These are phyloP conservation scores for Trichoderma afroharzianum DNA, from an alignment of 2,329 filamentous ascomycete species.

Conservation along the genomic window DNA sequence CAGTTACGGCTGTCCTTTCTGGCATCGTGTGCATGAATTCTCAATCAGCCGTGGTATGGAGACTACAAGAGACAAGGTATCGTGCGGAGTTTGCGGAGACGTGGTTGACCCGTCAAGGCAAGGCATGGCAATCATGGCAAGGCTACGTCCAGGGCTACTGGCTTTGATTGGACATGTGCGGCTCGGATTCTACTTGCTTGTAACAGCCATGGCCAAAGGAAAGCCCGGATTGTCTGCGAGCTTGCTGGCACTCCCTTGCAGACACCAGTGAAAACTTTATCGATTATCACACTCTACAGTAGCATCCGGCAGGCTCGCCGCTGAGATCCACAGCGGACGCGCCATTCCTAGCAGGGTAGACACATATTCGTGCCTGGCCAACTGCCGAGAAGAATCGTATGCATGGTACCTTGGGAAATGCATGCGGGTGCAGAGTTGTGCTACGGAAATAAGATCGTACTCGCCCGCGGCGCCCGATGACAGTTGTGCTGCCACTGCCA, in stretches of 20 bases:
- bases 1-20: background rate
- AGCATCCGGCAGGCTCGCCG: constrained; percentile 30
- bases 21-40: background rate
- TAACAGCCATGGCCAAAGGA: background rate
- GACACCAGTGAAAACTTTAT: constrained; percentile 24
- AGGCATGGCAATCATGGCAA: background rate
- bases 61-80: background rate
- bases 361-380: background rate
- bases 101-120: background rate
- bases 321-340: constrained; percentile 11
- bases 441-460: background rate
- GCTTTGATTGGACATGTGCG: background rate
- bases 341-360: constrained; percentile 14
- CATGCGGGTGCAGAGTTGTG: background rate
- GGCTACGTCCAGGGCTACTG: background rate
- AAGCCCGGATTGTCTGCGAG: background rate
- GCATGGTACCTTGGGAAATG: background rate
- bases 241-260: constrained; percentile 18
- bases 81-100: background rate
- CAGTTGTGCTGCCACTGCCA: background rate
- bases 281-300: constrained; percentile 23
- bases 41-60: constrained; percentile 2
- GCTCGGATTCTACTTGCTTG: background rate
- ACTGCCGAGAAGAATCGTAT: constrained; percentile 2
- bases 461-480: background rate